A percentile compares a stretch with the other conserved stretches of the same genome.
phyloP scores from a whole-genome alignment of 2,329 filamentous ascomycete genomes.

The Didymella pinodella region DNA sequence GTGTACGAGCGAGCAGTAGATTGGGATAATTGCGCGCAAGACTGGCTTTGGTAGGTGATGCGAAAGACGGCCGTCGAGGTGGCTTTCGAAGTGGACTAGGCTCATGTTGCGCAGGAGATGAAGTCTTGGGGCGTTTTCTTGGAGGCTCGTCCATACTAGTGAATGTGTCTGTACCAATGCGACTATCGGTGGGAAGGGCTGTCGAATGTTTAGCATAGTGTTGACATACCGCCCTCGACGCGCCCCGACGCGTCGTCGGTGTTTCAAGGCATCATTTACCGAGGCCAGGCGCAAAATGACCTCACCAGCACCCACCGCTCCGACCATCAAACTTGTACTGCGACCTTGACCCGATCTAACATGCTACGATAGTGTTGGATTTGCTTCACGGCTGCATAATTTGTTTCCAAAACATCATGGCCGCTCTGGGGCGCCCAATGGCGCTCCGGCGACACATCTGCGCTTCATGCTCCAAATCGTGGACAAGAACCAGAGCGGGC shows the following conservation, averaged over 20 bases:
- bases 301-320: slow-evolving; percentile 29
- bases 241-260: slow-evolving; percentile 40
- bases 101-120: slow-evolving; percentile 34
- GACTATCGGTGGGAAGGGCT: not conserved
- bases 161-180: not conserved
- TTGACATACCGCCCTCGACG: slow-evolving; percentile 28
- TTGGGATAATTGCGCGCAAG: slow-evolving; percentile 51
- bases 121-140: slow-evolving; percentile 47
- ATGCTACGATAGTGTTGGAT: slow-evolving; percentile 14
- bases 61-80: slow-evolving; percentile 48
- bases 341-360: not conserved
- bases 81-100: slow-evolving; percentile 43
- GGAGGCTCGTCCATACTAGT: slow-evolving; percentile 43
- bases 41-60: slow-evolving; percentile 52
- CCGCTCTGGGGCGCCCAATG: slow-evolving; percentile 19
- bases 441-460: slow-evolving; percentile 37
- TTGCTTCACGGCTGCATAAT: not conserved
- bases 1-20: slow-evolving; percentile 33
- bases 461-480: slow-evolving; percentile 34
- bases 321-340: slow-evolving; percentile 16
- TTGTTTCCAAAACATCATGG: not conserved
- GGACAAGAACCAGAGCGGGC: slow-evolving; percentile 30
- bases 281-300: slow-evolving; percentile 45
- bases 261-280: slow-evolving; percentile 30
- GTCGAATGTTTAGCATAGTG: slow-evolving; percentile 10